Base-by-base conservation (phyloP, 129 eudicot genomes). In the Flaveria robusta region DNA sequence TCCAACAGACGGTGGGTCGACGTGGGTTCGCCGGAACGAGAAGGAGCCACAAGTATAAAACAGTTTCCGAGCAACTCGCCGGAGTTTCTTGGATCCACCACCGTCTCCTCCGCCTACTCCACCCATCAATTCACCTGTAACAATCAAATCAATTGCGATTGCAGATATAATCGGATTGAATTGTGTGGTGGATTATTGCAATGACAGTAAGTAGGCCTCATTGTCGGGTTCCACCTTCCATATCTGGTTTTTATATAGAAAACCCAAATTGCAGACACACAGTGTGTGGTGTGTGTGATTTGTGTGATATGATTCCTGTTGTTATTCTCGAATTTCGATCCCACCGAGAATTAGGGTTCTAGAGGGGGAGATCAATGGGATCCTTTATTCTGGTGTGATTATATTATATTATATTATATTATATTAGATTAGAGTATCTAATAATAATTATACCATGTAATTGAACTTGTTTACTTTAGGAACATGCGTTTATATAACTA, bases 1-100 rank as follows among this genome's bases (percentile, higher is more conserved):
- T 9, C 49, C 49, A 8, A 13, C 7, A 65, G 23, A 15, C 2
- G 70, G 70, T 3, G 47, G 47, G 24, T 60, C 43, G 45, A 37
- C 16, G 8, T 49, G 24, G 18, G 50, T 7, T 67, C 58, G 84
- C 52, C 54, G 70, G 75, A 80, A 74, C 29, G 79, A 67, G 31
- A 68, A 71, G 19, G 78, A 79, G 8, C 78, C 84, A 26, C 84
- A 80, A 2, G 80, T 46, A 22, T 80, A 64, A 46, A 80, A 46
- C 52, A 80, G 63, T 66, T 59, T 80, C 69, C 79, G 65, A 19
- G 84, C 84, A n/a, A 68, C 79, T 2, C 0, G 45, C 65, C 58
- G 76, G 43, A 80, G 82, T 19, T 59, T 78, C 54, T 78, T 78
- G 37, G 82, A 70, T 68, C 74, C 81, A 39, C 73, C 74, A 22